These are phyloP conservation scores for Ophiostoma angusticollis DNA, from an alignment of 2,329 filamentous ascomycete genomes.

Conservation along the genomic window DNA sequence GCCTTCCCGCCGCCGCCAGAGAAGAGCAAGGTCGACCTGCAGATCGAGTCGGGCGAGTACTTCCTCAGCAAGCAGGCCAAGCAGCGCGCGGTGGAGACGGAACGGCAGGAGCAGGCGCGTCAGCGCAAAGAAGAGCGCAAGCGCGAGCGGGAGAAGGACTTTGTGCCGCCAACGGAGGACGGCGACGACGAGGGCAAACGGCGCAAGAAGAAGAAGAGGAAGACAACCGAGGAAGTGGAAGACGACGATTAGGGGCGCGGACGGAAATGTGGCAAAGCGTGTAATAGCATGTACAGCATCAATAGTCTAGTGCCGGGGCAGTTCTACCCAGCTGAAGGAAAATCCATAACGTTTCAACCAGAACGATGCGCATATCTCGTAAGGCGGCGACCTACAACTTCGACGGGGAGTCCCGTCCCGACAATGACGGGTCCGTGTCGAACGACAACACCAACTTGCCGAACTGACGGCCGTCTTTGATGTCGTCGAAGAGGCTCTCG, in stretches of 20 bases:
- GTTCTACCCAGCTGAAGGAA: no score
- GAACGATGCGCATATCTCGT: neutral
- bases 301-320: no score
- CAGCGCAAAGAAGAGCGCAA: slow-evolving; percentile 80
- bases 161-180: slow-evolving; percentile 72
- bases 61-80: slow-evolving; percentile 89
- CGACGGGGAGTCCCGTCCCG: slow-evolving; percentile 14
- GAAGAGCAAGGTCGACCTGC: slow-evolving; percentile 96
- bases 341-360: no score
- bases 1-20: slow-evolving; percentile 93
- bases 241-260: neutral
- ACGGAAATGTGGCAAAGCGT: no score
- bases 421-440: slow-evolving; percentile 16
- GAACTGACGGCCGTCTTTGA: slow-evolving; percentile 77
- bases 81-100: slow-evolving; percentile 67
- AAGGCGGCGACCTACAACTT: no score
- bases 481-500: slow-evolving; percentile 72
- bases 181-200: slow-evolving; percentile 50
- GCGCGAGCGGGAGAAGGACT: slow-evolving; percentile 73
- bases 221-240: slow-evolving; percentile 2
- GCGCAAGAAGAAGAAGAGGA: slow-evolving; percentile 32
- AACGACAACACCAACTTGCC: slow-evolving; percentile 82
- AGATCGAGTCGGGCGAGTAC: slow-evolving; percentile 97
- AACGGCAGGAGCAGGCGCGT: slow-evolving; percentile 72
- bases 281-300: no score